Evolutionary conservation across 208 protist species (phyloP).

Genomic region (Wallacemonas sp.): DNA sequence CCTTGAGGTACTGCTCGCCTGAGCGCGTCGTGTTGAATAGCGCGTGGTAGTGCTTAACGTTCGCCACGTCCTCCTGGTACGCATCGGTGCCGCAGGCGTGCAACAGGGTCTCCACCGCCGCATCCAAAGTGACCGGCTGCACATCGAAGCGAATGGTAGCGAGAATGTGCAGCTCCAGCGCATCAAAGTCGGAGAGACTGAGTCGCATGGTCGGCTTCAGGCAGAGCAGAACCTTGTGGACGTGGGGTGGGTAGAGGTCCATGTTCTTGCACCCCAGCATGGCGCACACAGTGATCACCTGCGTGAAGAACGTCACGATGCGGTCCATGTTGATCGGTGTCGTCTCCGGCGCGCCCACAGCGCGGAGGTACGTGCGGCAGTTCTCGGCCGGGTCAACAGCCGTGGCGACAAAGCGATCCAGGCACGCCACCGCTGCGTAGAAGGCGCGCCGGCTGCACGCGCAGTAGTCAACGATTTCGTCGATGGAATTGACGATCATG

Average conservation of each 20-base stretch:
- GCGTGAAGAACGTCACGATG: constrained; percentile 59
- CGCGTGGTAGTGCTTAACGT: constrained; percentile 11
- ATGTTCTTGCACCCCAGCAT: constrained; percentile 81
- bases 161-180: constrained; percentile 47
- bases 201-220: constrained; percentile 36
- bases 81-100: constrained; percentile 36
- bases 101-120: constrained; percentile 51
- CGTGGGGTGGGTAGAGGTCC: constrained; percentile 63
- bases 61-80: constrained; percentile 18
- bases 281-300: constrained; percentile 68
- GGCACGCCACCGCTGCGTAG: constrained; percentile 56
- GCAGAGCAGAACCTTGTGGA: constrained; percentile 53
- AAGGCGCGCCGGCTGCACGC: constrained; percentile 55
- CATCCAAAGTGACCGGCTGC: constrained; percentile 40
- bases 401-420: constrained; percentile 63
- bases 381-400: constrained; percentile 20
- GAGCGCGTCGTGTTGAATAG: background rate
- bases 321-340: constrained; percentile 20
- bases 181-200: constrained; percentile 42
- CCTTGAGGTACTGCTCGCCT: constrained; percentile 6
- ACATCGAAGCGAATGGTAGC: constrained; percentile 30
- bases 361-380: constrained; percentile 16
- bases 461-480: constrained; percentile 65
- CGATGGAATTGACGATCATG: constrained; percentile 69
- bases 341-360: constrained; percentile 1